A percentile compares a stretch with the other conserved stretches of the same genome.
Conservation (phyloP, 805 yeast species). For the Metschnikowia lochheadii region DNA sequence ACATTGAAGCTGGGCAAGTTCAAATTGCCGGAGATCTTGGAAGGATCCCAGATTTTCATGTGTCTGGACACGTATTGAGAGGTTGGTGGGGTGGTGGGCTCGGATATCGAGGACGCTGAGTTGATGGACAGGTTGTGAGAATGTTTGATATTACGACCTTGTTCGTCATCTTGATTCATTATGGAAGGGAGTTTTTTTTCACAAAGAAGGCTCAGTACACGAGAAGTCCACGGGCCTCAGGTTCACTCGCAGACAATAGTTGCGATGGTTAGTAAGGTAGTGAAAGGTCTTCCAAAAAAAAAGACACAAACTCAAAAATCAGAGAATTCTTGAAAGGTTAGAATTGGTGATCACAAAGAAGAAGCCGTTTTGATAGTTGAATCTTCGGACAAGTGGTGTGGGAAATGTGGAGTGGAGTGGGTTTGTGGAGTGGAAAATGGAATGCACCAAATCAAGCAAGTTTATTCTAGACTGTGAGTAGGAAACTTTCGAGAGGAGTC, state of each 20-base stretch:
- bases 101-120: slow-evolving; percentile 42
- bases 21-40: slow-evolving; percentile 24
- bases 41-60: slow-evolving; percentile 28
- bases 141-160: slow-evolving; percentile 5
- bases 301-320: neutral
- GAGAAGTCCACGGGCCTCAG: neutral
- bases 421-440: neutral
- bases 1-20: slow-evolving; percentile 27
- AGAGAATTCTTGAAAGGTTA: too few relatives aligned
- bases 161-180: slow-evolving; percentile 2
- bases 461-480: neutral
- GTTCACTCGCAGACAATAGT: neutral
- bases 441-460: neutral
- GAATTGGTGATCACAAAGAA: too few relatives aligned
- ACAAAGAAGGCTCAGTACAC: neutral
- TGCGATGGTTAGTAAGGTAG: neutral
- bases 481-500: neutral
- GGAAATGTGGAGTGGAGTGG: neutral
- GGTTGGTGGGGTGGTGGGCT: slow-evolving; percentile 50
- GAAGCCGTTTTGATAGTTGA: neutral
- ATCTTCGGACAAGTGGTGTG: neutral
- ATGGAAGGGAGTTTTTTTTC: neutral
- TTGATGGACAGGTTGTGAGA: slow-evolving; percentile 42
- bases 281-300: neutral
- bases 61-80: slow-evolving; percentile 11